Percentiles rank a stretch among this genome's conserved stretches.
Conservation (phyloP, 306 rosid genomes). For the Cyamopsis tetragonoloba region DNA sequence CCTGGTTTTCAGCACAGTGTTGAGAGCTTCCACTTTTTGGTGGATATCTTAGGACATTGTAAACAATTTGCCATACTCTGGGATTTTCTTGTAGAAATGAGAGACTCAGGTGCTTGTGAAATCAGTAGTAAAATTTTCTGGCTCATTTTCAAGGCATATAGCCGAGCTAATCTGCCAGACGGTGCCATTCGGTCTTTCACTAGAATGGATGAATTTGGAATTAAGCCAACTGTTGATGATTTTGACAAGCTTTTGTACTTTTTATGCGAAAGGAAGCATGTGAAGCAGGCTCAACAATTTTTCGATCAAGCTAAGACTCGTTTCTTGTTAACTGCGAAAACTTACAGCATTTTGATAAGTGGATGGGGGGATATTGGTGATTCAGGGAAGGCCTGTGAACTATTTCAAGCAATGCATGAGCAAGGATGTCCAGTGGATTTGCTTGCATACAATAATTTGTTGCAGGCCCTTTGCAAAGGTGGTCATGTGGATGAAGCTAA, state of each 20-base stretch:
- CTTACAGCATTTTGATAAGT: slow-evolving; percentile 67
- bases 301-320: slow-evolving; percentile 57
- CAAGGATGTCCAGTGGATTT: slow-evolving; percentile 58
- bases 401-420: slow-evolving; percentile 73
- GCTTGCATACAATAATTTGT: slow-evolving; percentile 62
- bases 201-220: slow-evolving; percentile 78
- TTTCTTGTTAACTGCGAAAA: slow-evolving; percentile 45
- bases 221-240: slow-evolving; percentile 56
- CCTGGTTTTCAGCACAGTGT: slow-evolving; percentile 65
- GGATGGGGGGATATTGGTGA: slow-evolving; percentile 81
- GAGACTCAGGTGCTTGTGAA: slow-evolving; percentile 49
- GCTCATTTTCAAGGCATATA: slow-evolving; percentile 65
- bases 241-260: slow-evolving; percentile 61
- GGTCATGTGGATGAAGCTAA: slow-evolving; percentile 62
- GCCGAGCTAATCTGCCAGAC: slow-evolving; percentile 67
- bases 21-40: slow-evolving; percentile 65
- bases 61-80: slow-evolving; percentile 79
- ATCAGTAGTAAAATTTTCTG: slow-evolving; percentile 59
- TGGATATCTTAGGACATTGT: slow-evolving; percentile 64
- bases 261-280: slow-evolving; percentile 71
- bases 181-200: slow-evolving; percentile 70
- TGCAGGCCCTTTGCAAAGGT: slow-evolving; percentile 73
- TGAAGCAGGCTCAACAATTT: slow-evolving; percentile 62
- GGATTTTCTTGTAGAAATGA: slow-evolving; percentile 72
- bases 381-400: slow-evolving; percentile 46